Evolutionary conservation across 2,329 filamentous ascomycete species (phyloP), one percentile per base, ranked within the genome.

Genomic region (Helminthosporium solani): DNA sequence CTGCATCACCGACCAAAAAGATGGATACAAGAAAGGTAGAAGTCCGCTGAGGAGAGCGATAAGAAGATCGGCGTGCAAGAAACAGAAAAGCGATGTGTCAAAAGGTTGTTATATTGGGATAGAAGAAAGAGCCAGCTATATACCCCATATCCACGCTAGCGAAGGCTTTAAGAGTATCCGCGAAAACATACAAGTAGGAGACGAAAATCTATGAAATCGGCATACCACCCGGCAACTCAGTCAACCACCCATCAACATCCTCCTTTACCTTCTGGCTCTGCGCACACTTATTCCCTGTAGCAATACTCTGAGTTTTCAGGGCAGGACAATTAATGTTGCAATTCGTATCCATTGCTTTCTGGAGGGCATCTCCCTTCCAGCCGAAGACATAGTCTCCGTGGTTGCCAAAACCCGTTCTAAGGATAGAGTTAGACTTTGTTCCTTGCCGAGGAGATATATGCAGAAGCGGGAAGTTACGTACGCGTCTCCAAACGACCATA

Each of bases 211-310:
- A n/a, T n/a, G n/a, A n/a, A 27, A 49, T 25, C 11, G 34, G 47
- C 47, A 50, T 50, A n/a, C 57, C 57, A 8, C 57, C 57, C 1
- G 57, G 57, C 27, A 61, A 37, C 37, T 61, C 56, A 5, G 42
- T 54, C 33, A 96, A 73, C 77, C 88, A 88, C 55, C 87, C 88
- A 57, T 94, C 88, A 8, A 94, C 82, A 59, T 92, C 88, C 66
- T 94, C 90, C 52, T 85, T 77, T 33, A 94, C 78, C 1, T 78
- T 76, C 0, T 76, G 75, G 9, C 81, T 76, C 63, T 95, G 87
- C 82, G 64, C 72, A 68, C 76, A 79, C 40, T 73, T 67, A 54
- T 72, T 77, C 60, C 77, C 78, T 43, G 63, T 56, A 28, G 71
- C 71, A 41, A 76, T 70, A 30, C 65, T 60, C 67, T 77, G 75